phyloP scores from a whole-genome alignment of 192 early-diverging fungal genomes.

The Backusella liffmaniae region DNA sequence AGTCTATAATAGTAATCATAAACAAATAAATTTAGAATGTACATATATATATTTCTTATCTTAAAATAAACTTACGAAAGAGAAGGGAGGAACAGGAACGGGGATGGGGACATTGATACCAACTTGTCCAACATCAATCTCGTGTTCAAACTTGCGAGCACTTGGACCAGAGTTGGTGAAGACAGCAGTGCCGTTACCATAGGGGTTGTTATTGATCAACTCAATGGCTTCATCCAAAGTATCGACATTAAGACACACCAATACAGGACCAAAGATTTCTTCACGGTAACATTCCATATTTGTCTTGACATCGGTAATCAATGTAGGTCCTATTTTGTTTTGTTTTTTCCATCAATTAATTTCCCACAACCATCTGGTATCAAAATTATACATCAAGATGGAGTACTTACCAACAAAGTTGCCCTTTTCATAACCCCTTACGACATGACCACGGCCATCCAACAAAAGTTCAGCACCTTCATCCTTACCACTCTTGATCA shows the following conservation, averaged over 20 bases:
- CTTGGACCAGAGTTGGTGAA: constrained; percentile 90
- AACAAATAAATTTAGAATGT: background rate
- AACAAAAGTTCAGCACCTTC: constrained; percentile 84
- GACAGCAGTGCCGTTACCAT: constrained; percentile 83
- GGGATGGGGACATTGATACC: constrained; percentile 92
- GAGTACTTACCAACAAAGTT: constrained; percentile 79
- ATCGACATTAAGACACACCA: constrained; percentile 78
- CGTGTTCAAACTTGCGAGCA: constrained; percentile 84
- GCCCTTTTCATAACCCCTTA: constrained; percentile 77
- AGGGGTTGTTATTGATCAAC: constrained; percentile 86
- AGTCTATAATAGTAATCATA: constrained; percentile 43
- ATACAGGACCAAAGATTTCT: constrained; percentile 96
- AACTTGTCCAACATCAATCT: constrained; percentile 93
- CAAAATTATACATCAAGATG: background rate
- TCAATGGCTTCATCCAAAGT: constrained; percentile 91
- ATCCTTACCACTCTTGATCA: constrained; percentile 82
- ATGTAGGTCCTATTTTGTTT: constrained; percentile 67
- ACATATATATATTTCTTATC: background rate
- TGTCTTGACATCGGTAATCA: constrained; percentile 71
- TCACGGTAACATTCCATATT: constrained; percentile 89
- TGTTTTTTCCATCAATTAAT: background rate
- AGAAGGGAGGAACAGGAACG: constrained; percentile 96
- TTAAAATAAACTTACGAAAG: constrained; percentile 51
- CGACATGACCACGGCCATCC: constrained; percentile 83
- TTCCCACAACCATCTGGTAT: background rate